A percentile compares a stretch with the other conserved stretches of the same genome.
These are phyloP conservation scores for Pythium phragmiticola DNA, from an alignment of 352 stramenopile genomes.

Conservation along the genomic window DNA sequence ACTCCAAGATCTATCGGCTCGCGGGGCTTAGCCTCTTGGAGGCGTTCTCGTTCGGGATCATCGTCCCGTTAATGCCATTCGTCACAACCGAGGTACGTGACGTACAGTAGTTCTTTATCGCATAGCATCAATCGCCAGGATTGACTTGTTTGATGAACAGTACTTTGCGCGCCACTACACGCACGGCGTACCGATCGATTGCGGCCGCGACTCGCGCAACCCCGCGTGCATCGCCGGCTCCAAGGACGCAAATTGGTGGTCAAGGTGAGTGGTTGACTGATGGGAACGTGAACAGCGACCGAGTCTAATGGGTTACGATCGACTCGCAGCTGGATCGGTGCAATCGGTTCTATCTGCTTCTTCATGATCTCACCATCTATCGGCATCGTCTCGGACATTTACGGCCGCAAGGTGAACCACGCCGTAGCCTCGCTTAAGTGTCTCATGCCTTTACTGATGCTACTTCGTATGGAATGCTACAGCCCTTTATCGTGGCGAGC, in stretches of 20 bases:
- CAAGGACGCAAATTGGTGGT: constrained; percentile 68
- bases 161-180: constrained; percentile 71
- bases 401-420: constrained; percentile 65
- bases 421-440: background rate
- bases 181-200: constrained; percentile 52
- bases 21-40: constrained; percentile 49
- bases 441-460: too few relatives aligned
- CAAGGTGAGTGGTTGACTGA: constrained; percentile 34
- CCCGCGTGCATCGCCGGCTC: constrained; percentile 65
- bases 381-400: constrained; percentile 68
- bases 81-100: constrained; percentile 54
- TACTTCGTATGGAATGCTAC: too few relatives aligned
- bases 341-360: constrained; percentile 51
- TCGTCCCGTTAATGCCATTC: constrained; percentile 66
- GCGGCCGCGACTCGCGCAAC: constrained; percentile 40
- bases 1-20: constrained; percentile 32
- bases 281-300: too few relatives aligned
- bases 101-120: background rate
- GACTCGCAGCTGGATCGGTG: constrained; percentile 54
- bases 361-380: constrained; percentile 73
- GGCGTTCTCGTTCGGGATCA: constrained; percentile 58
- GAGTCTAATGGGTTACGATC: too few relatives aligned
- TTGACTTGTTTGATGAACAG: constrained; percentile 20
- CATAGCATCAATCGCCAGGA: background rate
- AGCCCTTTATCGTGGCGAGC: constrained; percentile 72